Conservation (phyloP, 1,284 basidiomycete genomes). For the Entoloma clypeatum region DNA sequence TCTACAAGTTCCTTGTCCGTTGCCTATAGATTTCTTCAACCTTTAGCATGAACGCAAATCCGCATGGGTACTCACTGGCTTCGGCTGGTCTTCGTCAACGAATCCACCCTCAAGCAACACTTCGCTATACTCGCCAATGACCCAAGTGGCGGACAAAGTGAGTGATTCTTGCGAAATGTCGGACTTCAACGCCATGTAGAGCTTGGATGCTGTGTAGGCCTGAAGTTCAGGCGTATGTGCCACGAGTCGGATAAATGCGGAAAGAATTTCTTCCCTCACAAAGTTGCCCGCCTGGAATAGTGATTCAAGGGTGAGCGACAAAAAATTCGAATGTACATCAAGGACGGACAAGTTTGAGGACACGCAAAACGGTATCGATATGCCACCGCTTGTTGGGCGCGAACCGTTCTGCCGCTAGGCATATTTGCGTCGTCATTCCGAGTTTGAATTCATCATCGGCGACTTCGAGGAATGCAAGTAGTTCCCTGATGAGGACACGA, state of each 20-base stretch:
- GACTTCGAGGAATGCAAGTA: slow-evolving; percentile 95
- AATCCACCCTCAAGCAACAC: slow-evolving; percentile 84
- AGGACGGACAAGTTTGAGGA: slow-evolving; percentile 79
- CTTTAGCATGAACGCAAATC: not conserved
- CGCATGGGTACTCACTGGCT: slow-evolving; percentile 45
- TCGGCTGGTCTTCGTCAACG: slow-evolving; percentile 84
- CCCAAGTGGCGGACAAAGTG: slow-evolving; percentile 92
- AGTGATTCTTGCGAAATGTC: slow-evolving; percentile 98
- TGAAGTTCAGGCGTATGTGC: slow-evolving; percentile 98
- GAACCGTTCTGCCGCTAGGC: slow-evolving; percentile 92
- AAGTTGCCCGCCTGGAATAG: slow-evolving; percentile 88
- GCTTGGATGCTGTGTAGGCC: slow-evolving; percentile 90
- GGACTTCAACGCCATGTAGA: slow-evolving; percentile 83
- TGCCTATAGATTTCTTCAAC: slow-evolving; percentile 41
- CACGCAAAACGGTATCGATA: slow-evolving; percentile 94
- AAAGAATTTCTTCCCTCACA: slow-evolving; percentile 94
- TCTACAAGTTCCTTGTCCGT: slow-evolving; percentile 84
- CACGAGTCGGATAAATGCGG: slow-evolving; percentile 93
- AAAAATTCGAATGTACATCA: not conserved
- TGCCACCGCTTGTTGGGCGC: slow-evolving; percentile 99
- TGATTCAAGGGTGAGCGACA: slow-evolving; percentile 3
- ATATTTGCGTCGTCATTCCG: slow-evolving; percentile 97
- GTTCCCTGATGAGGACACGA: slow-evolving; percentile 86
- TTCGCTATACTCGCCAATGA: slow-evolving; percentile 97
- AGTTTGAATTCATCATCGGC: slow-evolving; percentile 99